Conservation (phyloP, 768 basidiomycete species). For the Auricularia sp. region DNA sequence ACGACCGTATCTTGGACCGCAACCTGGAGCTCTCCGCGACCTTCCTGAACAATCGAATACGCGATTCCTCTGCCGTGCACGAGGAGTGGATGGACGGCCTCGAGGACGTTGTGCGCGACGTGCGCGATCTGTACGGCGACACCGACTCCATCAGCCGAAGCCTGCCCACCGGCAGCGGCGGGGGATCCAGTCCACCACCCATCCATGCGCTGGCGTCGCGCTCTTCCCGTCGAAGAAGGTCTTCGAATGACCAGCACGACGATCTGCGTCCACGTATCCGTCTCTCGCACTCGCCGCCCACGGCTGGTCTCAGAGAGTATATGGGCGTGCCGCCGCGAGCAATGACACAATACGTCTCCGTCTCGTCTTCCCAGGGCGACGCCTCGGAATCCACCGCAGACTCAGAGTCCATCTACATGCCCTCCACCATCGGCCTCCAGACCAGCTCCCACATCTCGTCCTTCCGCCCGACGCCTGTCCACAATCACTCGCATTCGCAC, state of each 20-base stretch:
- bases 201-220: neutral
- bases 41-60: conserved; percentile 19
- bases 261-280: neutral
- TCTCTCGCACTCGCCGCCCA: conserved; percentile 11
- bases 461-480: neutral
- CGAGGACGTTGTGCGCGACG: conserved; percentile 51
- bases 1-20: conserved; percentile 28
- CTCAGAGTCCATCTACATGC: conserved; percentile 45
- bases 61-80: conserved; percentile 33
- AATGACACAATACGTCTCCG: conserved; percentile 54
- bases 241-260: neutral
- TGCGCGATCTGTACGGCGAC: conserved; percentile 46
- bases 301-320: conserved; percentile 31
- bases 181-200: neutral
- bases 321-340: conserved; percentile 54
- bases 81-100: conserved; percentile 60
- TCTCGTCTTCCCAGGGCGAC: conserved; percentile 8
- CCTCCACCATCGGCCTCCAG: conserved; percentile 63
- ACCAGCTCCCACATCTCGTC: conserved; percentile 14
- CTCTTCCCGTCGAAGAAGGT: neutral
- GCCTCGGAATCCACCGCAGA: conserved; percentile 39
- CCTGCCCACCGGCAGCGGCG: conserved; percentile 31
- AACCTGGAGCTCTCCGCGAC: conserved; percentile 23
- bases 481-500: neutral
- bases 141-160: conserved; percentile 31